These are phyloP conservation scores for Beauveria australis DNA, from an alignment of 2,329 filamentous ascomycete species.

Conservation along the genomic window DNA sequence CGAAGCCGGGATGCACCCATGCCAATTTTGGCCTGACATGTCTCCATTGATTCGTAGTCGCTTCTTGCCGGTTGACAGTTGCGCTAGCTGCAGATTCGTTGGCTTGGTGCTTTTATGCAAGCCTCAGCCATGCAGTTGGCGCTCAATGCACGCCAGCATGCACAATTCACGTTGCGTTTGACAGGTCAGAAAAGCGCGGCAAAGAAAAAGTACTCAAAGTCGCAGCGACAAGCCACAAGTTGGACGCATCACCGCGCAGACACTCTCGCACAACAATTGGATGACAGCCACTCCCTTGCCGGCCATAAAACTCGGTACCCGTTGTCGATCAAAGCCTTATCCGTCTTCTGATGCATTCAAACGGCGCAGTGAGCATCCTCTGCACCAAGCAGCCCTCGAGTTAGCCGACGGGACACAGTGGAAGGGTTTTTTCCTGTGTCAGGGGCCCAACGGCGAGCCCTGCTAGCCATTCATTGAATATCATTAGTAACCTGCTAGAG, in stretches of 20 bases:
- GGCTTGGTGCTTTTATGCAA: not conserved
- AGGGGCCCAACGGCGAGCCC: not conserved
- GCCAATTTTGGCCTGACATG: conserved; percentile 3
- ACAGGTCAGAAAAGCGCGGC: conserved; percentile 2
- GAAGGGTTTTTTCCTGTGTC: not conserved
- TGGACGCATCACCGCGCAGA: not conserved
- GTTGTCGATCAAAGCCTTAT: not conserved
- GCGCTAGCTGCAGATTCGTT: not conserved
- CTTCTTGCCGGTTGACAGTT: not conserved
- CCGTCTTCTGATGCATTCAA: not conserved
- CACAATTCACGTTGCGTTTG: not conserved
- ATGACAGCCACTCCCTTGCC: not conserved
- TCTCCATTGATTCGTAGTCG: conserved; percentile 3
- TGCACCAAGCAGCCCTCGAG: not conserved
- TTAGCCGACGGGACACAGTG: not conserved
- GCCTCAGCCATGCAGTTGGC: not conserved
- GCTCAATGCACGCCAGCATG: not conserved
- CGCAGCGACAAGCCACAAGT: not conserved
- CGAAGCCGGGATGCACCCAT: not conserved
- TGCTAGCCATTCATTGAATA: not conserved
- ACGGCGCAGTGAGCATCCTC: not conserved
- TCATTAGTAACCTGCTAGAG: not conserved
- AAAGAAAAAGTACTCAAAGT: not conserved
- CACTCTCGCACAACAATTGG: not conserved
- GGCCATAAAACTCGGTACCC: not conserved